Evolutionary conservation across 2,329 filamentous ascomycete species (phyloP), one percentile per base, ranked within the genome.

Genomic region (Fusarium setosum): DNA sequence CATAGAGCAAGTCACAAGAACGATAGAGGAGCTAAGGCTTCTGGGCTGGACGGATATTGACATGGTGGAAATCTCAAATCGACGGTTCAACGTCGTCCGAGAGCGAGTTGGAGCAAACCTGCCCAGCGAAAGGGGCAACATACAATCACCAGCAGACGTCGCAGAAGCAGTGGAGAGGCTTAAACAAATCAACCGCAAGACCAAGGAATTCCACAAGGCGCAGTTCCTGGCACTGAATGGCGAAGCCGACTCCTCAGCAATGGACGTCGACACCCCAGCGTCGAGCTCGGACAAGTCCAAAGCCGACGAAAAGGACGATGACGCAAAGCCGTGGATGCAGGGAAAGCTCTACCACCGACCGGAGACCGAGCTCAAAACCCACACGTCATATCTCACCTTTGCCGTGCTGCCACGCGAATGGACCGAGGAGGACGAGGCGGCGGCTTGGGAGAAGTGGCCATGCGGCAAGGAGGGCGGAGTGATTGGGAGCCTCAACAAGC

Each of bases 331-430:
- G 1, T 97, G 90, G 81, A 87, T 91, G 74, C 88, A 94, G 62
- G 96, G 96, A 1, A 87, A 88, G 24, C 74, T 98, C 37, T 85
- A 93, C 26, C 93, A 96, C 72, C 87, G 93, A 21, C 89, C 92
- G 0, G 96, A 99, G 80, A 82, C 89, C 1, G 96, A 99, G 73
- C 81, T 98, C 61, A 97, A 97, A 84, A 96, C 92, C 8, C 96
- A 99, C 78, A 99, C 96, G 0, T 96, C 92, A n/a, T 99, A 99
- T 76, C 85, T 99, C 5, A 92, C 96, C 5, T 99, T 99, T 80
- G 96, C 96, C 0, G 82, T 96, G 4, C 79, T 99, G 61, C 95
- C 96, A n/a, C 85, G 89, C 40, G 90, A 92, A 63, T 99, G 96
- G 96, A 90, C 83, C 1, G 90, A 88, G 32, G 92, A 91, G 61